Conservation (phyloP, 352 stramenopile genomes). For the Globisporangium splendens region DNA sequence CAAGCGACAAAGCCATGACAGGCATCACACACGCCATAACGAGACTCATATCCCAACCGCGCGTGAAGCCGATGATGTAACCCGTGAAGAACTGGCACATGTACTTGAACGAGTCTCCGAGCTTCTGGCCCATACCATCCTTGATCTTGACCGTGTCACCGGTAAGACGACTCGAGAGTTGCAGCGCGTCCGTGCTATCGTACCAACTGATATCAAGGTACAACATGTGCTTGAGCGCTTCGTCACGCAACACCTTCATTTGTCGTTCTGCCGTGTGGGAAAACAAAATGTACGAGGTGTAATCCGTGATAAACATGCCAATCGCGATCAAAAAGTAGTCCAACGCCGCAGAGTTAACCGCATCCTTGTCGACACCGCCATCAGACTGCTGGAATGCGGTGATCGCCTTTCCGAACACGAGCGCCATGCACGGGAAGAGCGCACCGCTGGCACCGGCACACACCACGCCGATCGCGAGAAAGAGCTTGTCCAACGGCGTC, state of each 20-base stretch:
- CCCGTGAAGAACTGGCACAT: constrained; percentile 30
- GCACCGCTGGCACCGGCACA: constrained; percentile 31
- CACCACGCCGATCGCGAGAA: constrained; percentile 25
- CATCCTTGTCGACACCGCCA: background rate
- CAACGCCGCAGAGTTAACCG: constrained; percentile 23
- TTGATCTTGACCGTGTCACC: constrained; percentile 58
- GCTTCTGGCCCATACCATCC: constrained; percentile 49
- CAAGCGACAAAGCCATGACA: constrained; percentile 34
- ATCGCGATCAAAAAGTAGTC: constrained; percentile 29
- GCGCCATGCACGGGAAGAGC: constrained; percentile 48
- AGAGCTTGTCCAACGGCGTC: constrained; percentile 22
- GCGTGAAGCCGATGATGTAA: constrained; percentile 40
- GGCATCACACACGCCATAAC: constrained; percentile 47
- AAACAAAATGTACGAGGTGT: constrained; percentile 26
- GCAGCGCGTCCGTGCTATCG: constrained; percentile 33
- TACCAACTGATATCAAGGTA: constrained; percentile 52
- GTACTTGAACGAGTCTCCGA: constrained; percentile 39
- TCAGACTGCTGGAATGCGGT: constrained; percentile 32
- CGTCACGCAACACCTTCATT: constrained; percentile 35
- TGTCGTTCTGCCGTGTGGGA: constrained; percentile 30
- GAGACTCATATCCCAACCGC: constrained; percentile 42
- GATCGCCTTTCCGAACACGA: constrained; percentile 47
- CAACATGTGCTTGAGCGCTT: constrained; percentile 39
- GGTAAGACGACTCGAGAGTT: constrained; percentile 38
- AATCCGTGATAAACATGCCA: constrained; percentile 32